These are phyloP conservation scores for Pittosporum tobira DNA, from an alignment of 129 eudicot species.

Conservation along the genomic window DNA sequence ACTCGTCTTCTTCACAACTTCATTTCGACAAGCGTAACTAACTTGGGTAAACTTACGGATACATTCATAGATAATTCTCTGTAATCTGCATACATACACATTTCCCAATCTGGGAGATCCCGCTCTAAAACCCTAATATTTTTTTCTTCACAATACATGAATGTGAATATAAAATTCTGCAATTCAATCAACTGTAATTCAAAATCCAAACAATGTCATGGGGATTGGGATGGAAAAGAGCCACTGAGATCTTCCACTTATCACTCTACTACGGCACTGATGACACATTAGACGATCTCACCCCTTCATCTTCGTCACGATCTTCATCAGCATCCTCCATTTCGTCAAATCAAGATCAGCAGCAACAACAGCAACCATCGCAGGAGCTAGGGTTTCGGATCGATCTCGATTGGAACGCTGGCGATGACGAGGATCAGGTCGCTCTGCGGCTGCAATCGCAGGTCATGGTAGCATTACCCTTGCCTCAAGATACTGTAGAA, in stretches of 20 bases:
- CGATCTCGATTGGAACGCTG: constrained; percentile 85
- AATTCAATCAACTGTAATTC: constrained; percentile 9
- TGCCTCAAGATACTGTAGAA: constrained; percentile 74
- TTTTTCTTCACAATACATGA: neutral
- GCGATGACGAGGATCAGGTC: constrained; percentile 98
- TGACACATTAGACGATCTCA: constrained; percentile 35
- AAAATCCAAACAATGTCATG: constrained; percentile 69
- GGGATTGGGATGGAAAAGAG: constrained; percentile 97
- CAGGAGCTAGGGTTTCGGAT: constrained; percentile 57
- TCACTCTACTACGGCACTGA: constrained; percentile 63
- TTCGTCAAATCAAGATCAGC: constrained; percentile 21
- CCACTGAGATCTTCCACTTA: constrained; percentile 73
- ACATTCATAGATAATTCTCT: too few species aligned
- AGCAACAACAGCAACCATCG: constrained; percentile 6
- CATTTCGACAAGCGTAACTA: too few species aligned
- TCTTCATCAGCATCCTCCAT: constrained; percentile 35
- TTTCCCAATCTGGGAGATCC: neutral
- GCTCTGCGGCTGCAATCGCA: constrained; percentile 82
- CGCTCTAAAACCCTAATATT: constrained; percentile 33
- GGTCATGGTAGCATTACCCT: constrained; percentile 86
- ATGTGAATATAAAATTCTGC: neutral
- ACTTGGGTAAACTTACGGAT: too few species aligned
- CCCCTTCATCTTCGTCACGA: constrained; percentile 42
- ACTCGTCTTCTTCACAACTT: too few species aligned
- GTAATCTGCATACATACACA: neutral